Evolutionary conservation across 257 asterid species (phyloP).

Genomic region (Capsicum chinense): DNA sequence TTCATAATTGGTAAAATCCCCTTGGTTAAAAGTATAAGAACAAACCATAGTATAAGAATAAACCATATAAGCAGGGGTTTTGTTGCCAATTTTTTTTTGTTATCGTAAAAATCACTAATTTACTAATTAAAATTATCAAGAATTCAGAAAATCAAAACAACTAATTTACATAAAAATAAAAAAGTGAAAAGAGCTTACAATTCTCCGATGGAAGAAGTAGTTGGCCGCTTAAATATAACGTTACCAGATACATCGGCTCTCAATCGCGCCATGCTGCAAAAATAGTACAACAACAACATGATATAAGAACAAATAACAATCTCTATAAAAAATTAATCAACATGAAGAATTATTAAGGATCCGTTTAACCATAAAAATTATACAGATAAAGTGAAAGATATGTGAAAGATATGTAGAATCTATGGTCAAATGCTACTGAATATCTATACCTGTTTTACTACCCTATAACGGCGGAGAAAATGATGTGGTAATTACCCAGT

Average conservation of each 20-base stretch:
- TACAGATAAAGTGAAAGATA: not conserved
- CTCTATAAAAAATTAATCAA: not conserved
- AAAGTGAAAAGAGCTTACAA: conserved; percentile 59
- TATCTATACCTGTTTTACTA: not conserved
- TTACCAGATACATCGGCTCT: conserved; percentile 67
- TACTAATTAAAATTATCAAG: conserved; percentile 29
- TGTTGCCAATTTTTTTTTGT: not conserved
- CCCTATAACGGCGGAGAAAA: not conserved
- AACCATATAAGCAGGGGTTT: too few relatives aligned
- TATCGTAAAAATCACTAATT: conserved; percentile 37
- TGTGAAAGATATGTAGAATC: not conserved
- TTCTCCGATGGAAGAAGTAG: conserved; percentile 68
- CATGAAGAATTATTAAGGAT: not conserved
- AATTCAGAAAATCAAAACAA: conserved; percentile 26
- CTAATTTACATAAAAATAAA: not conserved
- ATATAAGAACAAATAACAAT: conserved; percentile 28
- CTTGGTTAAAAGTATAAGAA: too few relatives aligned
- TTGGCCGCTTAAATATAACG: conserved; percentile 79
- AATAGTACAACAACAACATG: conserved; percentile 29
- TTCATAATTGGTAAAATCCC: too few relatives aligned
- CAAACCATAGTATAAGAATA: too few relatives aligned
- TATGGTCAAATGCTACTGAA: not conserved
- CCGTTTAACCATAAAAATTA: not conserved
- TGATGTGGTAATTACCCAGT: not conserved
- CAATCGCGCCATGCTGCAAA: conserved; percentile 74